These are phyloP conservation scores for Heliosperma pusillum DNA, from an alignment of 148 eudicot genomes.

Conservation along the genomic window DNA sequence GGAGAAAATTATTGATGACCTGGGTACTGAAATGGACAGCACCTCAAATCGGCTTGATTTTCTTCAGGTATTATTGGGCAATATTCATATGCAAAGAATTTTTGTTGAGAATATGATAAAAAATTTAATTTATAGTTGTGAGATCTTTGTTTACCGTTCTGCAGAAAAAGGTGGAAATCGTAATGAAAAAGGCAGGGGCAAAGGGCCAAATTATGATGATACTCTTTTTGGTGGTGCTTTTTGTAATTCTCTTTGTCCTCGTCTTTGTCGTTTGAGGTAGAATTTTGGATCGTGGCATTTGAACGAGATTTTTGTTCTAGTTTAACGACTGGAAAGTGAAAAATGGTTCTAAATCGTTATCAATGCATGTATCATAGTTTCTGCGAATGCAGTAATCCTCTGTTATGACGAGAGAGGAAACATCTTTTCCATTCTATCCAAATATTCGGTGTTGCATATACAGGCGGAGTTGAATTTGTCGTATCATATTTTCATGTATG, in stretches of 20 bases:
- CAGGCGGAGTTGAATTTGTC: background rate
- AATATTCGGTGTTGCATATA: background rate
- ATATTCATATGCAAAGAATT: slow-evolving; percentile 2
- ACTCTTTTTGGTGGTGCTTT: slow-evolving; percentile 61
- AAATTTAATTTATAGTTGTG: background rate
- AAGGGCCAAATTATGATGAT: slow-evolving; percentile 93
- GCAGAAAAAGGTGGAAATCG: slow-evolving; percentile 89
- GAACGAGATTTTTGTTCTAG: too few relatives aligned
- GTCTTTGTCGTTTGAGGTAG: slow-evolving; percentile 58
- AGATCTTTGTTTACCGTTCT: background rate
- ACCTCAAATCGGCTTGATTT: slow-evolving; percentile 92
- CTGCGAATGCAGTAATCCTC: background rate
- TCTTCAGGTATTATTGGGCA: slow-evolving; percentile 58
- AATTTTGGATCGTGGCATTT: background rate
- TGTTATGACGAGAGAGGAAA: background rate
- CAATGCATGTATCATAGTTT: background rate
- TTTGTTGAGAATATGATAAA: background rate
- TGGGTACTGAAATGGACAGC: slow-evolving; percentile 90
- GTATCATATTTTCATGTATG: background rate
- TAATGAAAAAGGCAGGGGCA: slow-evolving; percentile 91
- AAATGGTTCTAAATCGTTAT: background rate
- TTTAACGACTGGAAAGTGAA: background rate
- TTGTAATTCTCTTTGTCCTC: slow-evolving; percentile 69
- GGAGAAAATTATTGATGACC: slow-evolving; percentile 86
- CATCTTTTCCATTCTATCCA: background rate